Base-by-base conservation (phyloP, 495 filamentous ascomycete species). In the Talaromyces ruber region DNA sequence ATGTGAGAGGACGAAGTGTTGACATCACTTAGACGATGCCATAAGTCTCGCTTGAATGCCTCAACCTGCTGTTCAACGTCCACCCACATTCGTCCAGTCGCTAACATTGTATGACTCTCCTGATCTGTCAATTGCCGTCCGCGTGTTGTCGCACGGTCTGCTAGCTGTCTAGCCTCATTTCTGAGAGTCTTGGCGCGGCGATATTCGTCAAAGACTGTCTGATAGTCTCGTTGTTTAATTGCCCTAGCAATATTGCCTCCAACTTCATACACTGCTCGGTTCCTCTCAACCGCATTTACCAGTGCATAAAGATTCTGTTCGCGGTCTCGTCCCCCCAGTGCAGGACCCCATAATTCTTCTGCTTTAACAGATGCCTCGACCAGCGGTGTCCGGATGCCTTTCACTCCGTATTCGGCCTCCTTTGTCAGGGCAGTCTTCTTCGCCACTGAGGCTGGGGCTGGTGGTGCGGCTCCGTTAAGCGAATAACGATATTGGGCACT, bases 261-360 rank as follows among this genome's bases (percentile, higher is more conserved):
- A 34, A 91, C 83, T 70, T 95, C 90, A 59, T 97, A 88, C 26
- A 93, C 82, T 55, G 87, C 89, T 62, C 86, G 87, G 67, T 91
- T 85, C 63, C 81, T 84, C 65, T 96, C 91, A 59, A 98, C 81
- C 5, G 84, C 83, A 3, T 80, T 77, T 34, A 91, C 76, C 6
- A 96, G 82, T 0, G 84, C 81, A 72, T 91, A 92, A 51, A 98
- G 75, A 61, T 84, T 85, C 65, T 92, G 89, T 68, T 98, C 95
- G 66, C 91, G 88, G 62, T 97, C 93, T n/a, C 90, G 82, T 1
- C 94, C 93, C 29, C 91, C 91, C 56, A 98, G 76, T 18, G 92
- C 93, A 16, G 95, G 95, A 0, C 95, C 94, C 90, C 94, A 98
- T 4, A 98, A 86, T 64, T 98, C 95, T 70, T 98, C 91, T 0